phyloP scores from a whole-genome alignment of 306 rosid species.

The Hylodesmum podocarpum region DNA sequence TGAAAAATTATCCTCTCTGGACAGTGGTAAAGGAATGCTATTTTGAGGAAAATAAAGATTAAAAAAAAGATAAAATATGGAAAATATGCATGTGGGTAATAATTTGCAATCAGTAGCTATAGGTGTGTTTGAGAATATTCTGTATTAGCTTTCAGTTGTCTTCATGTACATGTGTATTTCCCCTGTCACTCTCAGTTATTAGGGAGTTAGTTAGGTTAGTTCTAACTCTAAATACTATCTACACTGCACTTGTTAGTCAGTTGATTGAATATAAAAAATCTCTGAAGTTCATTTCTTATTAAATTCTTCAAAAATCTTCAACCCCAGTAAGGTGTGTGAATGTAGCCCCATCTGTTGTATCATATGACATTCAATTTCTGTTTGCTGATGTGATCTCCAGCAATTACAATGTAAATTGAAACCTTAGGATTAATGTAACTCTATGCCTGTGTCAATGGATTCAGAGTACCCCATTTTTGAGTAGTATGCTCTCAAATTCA shows the following conservation, averaged over 20 bases:
- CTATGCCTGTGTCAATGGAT: slow-evolving; percentile 15
- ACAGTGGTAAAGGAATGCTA: slow-evolving; percentile 7
- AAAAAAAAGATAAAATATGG: neutral
- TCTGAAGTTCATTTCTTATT: neutral
- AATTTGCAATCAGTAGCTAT: neutral
- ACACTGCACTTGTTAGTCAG: neutral
- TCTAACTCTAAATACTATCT: neutral
- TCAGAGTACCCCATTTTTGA: neutral
- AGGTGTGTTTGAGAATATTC: neutral
- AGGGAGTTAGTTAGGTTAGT: neutral
- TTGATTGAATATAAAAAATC: neutral
- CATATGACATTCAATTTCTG: slow-evolving; percentile 8
- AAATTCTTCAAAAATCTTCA: neutral
- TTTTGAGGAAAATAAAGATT: neutral
- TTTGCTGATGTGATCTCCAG: slow-evolving; percentile 2
- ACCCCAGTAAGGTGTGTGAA: neutral
- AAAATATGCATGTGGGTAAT: slow-evolving; percentile 13
- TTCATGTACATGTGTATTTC: neutral
- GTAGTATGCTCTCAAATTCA: slow-evolving; percentile 15
- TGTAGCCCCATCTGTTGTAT: neutral
- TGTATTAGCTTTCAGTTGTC: neutral
- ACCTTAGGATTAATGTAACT: neutral
- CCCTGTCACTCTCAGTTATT: neutral
- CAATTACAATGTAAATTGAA: slow-evolving; percentile 4
- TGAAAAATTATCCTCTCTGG: neutral